Percentiles rank a stretch among this genome's conserved stretches.
Conservation (phyloP, 768 basidiomycete species). For the Cystobasidium ongulense region DNA sequence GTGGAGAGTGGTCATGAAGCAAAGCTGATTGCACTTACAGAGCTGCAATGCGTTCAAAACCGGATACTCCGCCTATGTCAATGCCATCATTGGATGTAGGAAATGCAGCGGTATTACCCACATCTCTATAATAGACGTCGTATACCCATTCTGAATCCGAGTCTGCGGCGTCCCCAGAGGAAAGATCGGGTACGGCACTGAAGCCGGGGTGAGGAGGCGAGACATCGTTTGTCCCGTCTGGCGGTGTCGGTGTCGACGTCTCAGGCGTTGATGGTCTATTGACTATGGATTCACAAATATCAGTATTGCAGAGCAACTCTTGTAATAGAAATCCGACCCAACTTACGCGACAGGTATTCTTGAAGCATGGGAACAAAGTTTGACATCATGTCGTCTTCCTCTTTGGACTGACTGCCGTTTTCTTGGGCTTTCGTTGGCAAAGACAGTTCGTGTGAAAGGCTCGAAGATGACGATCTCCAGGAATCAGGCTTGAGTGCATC, state of each 20-base stretch:
- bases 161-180: constrained; percentile 9
- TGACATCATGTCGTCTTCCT: constrained; percentile 32
- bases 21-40: constrained; percentile 31
- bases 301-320: neutral
- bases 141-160: constrained; percentile 37
- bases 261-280: neutral
- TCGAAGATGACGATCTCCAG: neutral
- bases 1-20: neutral
- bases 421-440: neutral
- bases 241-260: neutral
- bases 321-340: too few species aligned
- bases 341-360: constrained; percentile 40
- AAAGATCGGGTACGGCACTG: neutral
- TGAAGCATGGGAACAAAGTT: constrained; percentile 40
- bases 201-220: neutral
- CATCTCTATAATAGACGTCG: constrained; percentile 40
- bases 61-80: constrained; percentile 31
- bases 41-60: constrained; percentile 35
- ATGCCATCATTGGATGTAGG: neutral
- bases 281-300: neutral
- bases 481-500: neutral
- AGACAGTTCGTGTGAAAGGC: neutral
- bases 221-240: neutral
- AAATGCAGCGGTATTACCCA: neutral
- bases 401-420: neutral